Base-by-base conservation (phyloP, 345 rosid genomes). In the Balakata baccata region DNA sequence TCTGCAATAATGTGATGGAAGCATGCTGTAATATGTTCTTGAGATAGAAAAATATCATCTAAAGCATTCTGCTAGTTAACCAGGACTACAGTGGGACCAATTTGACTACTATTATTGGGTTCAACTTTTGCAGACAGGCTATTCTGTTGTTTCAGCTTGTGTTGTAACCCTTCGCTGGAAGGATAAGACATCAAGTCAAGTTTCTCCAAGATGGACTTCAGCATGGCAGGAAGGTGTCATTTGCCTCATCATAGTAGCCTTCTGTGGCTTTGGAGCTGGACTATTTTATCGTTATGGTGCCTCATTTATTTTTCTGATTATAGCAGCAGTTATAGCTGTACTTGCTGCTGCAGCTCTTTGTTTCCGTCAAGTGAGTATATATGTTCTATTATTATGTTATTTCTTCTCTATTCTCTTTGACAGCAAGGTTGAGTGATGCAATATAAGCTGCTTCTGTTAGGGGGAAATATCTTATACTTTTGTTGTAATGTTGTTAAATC, bases 101-200 rank as follows among this genome's bases (percentile, higher is more conserved):
- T 60, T 49, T 66, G 51, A 62, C 69, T 3, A 57, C 60, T 39
- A 50, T 43, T 29, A 41, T 60, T 56, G 52, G 60, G 46, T 43
- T 18, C 63, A 62, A 64, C 50, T 50, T 84, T 81, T 84, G 85
- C 91, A 95, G 98, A 95, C 97, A 43, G 97, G 98, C 68, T 95
- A 95, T 75, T 95, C 99, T 67, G 99, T 95, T 64, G 99, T 95
- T 80, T 91, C 98, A 50, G 97, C 98, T 46, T 91, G 92, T 73
- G 90, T 95, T 68, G 87, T 95, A 62, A 84, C 91, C 17, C 89
- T 92, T 76, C 92, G 96, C 47, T 85, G 88, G 92, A 86, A 89
- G 63, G 97, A 89, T 80, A 88, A 84, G 79, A 75, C 84, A 47
- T 73, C 65, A 51, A 84, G 74, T 79, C 83, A 73, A 69, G 73